Base-by-base conservation (phyloP, 352 stramenopile genomes). In the Plasmopara halstedii region DNA sequence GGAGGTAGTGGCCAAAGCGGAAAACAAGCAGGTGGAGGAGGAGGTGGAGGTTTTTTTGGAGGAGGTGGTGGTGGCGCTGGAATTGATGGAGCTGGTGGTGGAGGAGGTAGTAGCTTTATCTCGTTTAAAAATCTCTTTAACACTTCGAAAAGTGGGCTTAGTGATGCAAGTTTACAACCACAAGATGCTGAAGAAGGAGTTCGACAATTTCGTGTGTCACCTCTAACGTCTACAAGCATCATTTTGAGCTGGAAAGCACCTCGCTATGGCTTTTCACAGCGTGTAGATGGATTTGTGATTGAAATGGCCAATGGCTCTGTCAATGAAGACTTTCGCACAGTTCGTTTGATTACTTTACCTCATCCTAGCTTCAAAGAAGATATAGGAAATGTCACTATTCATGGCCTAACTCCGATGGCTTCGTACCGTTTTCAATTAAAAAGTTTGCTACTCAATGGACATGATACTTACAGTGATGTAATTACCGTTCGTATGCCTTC, bases 1-100 rank as follows among this genome's bases (percentile, higher is more conserved):
- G 74, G 83, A 3, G 83, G 83, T 2, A 70, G 73, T 15, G 83
- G 81, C 3, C 73, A 87, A 50, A 74, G 86, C 31, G 80, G 83
- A 1, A 80, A 83, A 42, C 73, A 89, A 47, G 76, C 58, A 10
- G 81, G 83, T n/a, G 83, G 83, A 4, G 83, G 83, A 4, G 83
- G 81, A 31, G 83, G 83, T 0, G 74, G 67, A 3, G 83, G 83
- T 1, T 88, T 67, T 40, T 92, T 70, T 48, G 83, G 83, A 6
- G 83, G 83, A 3, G 83, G 79, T 31, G 73, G 77, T 4, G 80
- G 80, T 20, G 77, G 80, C 0, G 50, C 72, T 22, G 80, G 80
- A 8, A 35, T 83, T 15, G 74, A 85, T 34, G 80, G 63, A 0
- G 69, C 61, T 15, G 77, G 80, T 0, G 80, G 80, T 0, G 80